Percentiles rank a stretch among this genome's conserved stretches.
Conservation (phyloP, 1,284 basidiomycete species). For the Thecaphora frezii region DNA sequence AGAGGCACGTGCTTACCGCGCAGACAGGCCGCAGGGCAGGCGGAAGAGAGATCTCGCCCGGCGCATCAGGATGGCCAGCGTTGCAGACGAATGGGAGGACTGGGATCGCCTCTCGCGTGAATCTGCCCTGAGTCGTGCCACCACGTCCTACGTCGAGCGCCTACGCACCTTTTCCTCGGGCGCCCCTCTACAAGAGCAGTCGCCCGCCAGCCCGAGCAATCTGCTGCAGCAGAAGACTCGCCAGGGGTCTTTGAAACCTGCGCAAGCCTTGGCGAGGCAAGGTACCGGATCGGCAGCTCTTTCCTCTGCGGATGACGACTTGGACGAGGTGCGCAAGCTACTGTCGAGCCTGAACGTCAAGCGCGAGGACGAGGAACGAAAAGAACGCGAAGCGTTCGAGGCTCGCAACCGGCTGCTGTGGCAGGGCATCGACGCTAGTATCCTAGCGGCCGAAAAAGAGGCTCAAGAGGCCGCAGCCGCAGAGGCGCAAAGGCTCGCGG, state of each 20-base stretch:
- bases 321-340: slow-evolving; percentile 43
- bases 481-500: slow-evolving; percentile 41
- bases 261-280: no score
- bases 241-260: neutral
- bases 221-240: neutral
- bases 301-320: slow-evolving; percentile 9
- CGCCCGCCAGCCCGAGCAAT: neutral
- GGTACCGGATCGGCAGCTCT: no score
- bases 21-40: neutral
- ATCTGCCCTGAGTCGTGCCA: neutral
- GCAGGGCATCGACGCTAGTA: slow-evolving; percentile 51
- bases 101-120: slow-evolving; percentile 15
- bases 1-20: no score
- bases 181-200: neutral
- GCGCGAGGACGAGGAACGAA: slow-evolving; percentile 35
- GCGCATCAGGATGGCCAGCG: neutral
- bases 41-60: neutral
- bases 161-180: neutral
- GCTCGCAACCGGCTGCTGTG: slow-evolving; percentile 48
- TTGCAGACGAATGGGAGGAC: slow-evolving; percentile 30
- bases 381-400: slow-evolving; percentile 47
- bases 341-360: slow-evolving; percentile 43
- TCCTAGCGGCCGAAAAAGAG: slow-evolving; percentile 46
- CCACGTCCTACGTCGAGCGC: neutral
- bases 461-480: slow-evolving; percentile 31